These are phyloP conservation scores for Podospora sp. DNA, from an alignment of 495 filamentous ascomycete species.

Conservation along the genomic window DNA sequence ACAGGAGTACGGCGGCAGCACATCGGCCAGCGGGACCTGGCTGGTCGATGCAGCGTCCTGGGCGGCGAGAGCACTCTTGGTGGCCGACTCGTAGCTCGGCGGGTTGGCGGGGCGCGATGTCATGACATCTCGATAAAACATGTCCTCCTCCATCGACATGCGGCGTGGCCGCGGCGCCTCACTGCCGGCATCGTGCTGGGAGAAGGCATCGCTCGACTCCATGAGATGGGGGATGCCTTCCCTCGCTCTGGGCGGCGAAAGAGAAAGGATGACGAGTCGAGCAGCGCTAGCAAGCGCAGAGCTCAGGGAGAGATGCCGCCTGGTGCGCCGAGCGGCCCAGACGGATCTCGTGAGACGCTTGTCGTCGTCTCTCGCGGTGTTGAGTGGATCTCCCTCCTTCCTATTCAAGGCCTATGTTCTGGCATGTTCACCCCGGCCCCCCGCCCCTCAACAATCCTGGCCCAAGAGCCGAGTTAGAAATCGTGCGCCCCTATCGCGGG, in stretches of 20 bases:
- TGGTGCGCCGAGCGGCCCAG: conserved; percentile 13
- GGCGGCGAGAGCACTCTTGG: conserved; percentile 35
- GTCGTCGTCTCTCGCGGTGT: conserved; percentile 11
- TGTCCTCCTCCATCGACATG: conserved; percentile 47
- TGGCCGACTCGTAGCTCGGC: conserved; percentile 41
- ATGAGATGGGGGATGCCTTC: conserved; percentile 29
- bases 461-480: background rate
- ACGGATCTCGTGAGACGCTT: conserved; percentile 10
- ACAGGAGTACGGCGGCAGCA: conserved; percentile 58
- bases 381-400: conserved; percentile 18
- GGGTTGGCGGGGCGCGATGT: conserved; percentile 40
- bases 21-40: conserved; percentile 30
- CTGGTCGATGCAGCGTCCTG: conserved; percentile 18
- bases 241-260: conserved; percentile 6
- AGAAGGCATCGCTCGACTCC: conserved; percentile 39
- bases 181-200: conserved; percentile 32
- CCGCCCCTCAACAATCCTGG: conserved; percentile 6
- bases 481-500: background rate
- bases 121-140: conserved; percentile 42
- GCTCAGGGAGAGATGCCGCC: conserved; percentile 9
- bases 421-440: conserved; percentile 17
- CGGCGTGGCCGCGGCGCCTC: conserved; percentile 36
- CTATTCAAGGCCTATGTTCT: conserved; percentile 7
- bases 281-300: background rate
- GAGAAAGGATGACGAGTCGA: background rate